Conservation (phyloP, 441 rosid species). For the Erodium chrysanthum region DNA sequence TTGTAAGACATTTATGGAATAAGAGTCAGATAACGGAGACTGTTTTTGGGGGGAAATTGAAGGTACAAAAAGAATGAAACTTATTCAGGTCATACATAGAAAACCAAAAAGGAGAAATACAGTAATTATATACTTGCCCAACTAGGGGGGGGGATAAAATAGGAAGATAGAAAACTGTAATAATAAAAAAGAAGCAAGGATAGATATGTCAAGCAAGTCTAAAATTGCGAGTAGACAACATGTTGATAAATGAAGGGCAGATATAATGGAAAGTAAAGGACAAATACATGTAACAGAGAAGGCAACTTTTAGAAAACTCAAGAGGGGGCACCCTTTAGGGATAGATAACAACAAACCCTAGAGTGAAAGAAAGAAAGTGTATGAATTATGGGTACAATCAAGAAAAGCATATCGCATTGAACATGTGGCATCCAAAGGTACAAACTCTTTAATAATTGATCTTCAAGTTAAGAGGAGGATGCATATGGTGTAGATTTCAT, state of each 20-base stretch:
- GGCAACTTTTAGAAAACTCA: neutral
- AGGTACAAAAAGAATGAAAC: neutral
- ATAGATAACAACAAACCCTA: neutral
- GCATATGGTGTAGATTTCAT: neutral
- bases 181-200: neutral
- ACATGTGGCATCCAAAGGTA: neutral
- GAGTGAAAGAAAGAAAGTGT: neutral
- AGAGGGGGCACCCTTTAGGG: neutral
- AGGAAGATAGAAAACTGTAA: neutral
- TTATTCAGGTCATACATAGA: neutral
- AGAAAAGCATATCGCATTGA: neutral
- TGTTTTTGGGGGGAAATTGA: neutral
- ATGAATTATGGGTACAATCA: neutral
- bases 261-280: neutral
- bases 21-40: neutral
- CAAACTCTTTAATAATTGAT: neutral
- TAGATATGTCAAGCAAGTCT: neutral
- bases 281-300: neutral
- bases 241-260: neutral
- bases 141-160: neutral
- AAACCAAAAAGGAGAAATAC: neutral
- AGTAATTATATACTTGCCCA: neutral
- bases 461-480: neutral
- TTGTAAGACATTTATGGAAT: constrained; percentile 3
- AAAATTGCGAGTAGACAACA: neutral